Base-by-base conservation (phyloP, 179 eudicot species). In the Sideroxylon spinosum region DNA sequence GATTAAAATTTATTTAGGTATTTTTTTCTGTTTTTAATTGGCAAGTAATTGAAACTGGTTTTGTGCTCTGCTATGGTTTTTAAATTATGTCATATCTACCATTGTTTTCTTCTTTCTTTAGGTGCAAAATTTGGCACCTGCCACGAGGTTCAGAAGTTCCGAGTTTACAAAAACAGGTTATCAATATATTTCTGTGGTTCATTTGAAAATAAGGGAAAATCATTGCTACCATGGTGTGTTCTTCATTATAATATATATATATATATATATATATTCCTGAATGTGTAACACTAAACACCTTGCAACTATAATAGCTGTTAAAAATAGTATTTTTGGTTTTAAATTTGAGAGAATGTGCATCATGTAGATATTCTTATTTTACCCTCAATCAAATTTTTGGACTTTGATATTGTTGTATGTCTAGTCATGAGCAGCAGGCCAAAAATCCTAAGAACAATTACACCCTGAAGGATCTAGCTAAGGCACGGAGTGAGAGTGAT, bases 71-170 rank as follows among this genome's bases (percentile, higher is more conserved):
- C 25, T 19, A 50, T 50, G 32, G 12, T 23, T 49, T 7, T 68
- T 53, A 20, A 5, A 55, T 0, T 56, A 57, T 23, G 23, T 81
- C 76, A 16, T 52, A 12, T 79, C 53, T 25, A 48, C 8, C 77
- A 81, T 78, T 61, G 23, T 66, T 56, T 73, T 74, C 52, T 68
- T 60, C 67, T 73, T 46, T 79, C 78, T 62, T 25, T 76, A 71
- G 99, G 98, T 88, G 95, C 98, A 81, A 95, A 85, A 86, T 91
- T 85, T 84, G 93, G 99, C 76, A 86, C 91, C 74, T 93, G 98
- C 86, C 87, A 88, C 82, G 95, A 91, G 83, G 84, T 87, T 64
- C 99, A 93, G 83, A 93, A 89, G 75, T 90, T 81, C 82, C 86
- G 87, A 76, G 90, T 91, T 75, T 91, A 90, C 80, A 90, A 83